Evolutionary conservation across 257 asterid genomes (phyloP).

Genomic region (Hygrophila difformis): DNA sequence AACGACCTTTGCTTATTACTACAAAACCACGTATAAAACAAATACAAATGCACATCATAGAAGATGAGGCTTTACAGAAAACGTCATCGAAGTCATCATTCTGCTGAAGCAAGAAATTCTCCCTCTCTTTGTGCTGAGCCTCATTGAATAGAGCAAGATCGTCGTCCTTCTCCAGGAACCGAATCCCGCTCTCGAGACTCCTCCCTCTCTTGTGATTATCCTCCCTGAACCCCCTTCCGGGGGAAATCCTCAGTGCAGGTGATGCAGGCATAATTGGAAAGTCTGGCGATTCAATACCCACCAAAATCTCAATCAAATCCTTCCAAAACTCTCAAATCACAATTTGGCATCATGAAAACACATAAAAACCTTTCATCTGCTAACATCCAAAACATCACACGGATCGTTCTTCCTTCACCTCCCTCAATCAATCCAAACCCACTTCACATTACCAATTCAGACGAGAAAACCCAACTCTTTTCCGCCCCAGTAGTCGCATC

Average conservation of each 20-base stretch:
- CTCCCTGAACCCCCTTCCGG: conserved; percentile 60
- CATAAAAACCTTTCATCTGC: conserved; percentile 8
- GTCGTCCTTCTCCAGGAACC: conserved; percentile 52
- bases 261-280: conserved; percentile 65
- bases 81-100: conserved; percentile 72
- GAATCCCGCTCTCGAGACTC: conserved; percentile 75
- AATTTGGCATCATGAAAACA: conserved; percentile 20
- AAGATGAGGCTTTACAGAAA: conserved; percentile 50
- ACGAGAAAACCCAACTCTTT: conserved; percentile 12
- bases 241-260: conserved; percentile 75
- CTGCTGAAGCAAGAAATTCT: conserved; percentile 77
- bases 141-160: conserved; percentile 92
- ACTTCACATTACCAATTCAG: conserved; percentile 17
- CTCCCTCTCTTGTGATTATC: conserved; percentile 82
- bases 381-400: not conserved
- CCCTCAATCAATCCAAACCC: conserved; percentile 20
- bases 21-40: conserved; percentile 14
- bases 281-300: conserved; percentile 14
- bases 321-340: conserved; percentile 20
- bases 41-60: conserved; percentile 19
- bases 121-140: conserved; percentile 73
- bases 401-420: conserved; percentile 17
- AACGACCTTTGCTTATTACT: not conserved
- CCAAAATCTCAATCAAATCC: conserved; percentile 23
- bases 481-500: conserved; percentile 5